Evolutionary conservation across 2,329 filamentous ascomycete genomes (phyloP).

Genomic region (Paraphaeosphaeria sporulosa): DNA sequence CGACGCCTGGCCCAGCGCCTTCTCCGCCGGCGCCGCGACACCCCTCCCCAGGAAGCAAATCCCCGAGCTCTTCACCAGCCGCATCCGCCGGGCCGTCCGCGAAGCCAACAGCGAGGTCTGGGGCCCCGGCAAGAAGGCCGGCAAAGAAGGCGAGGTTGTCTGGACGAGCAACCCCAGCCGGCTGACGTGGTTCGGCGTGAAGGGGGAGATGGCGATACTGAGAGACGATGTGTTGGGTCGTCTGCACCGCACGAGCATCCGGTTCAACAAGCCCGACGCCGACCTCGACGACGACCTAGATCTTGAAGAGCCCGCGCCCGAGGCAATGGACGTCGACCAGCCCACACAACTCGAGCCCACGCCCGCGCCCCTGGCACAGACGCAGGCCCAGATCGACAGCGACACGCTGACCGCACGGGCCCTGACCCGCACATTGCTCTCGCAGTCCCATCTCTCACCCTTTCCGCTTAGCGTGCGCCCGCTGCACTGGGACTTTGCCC

Average conservation of each 20-base stretch:
- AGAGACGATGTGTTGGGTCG: slow-evolving; percentile 85
- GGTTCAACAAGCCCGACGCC: slow-evolving; percentile 64
- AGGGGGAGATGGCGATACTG: slow-evolving; percentile 86
- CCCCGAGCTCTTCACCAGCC: slow-evolving; percentile 88
- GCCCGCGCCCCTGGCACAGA: slow-evolving; percentile 20
- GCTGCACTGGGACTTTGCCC: slow-evolving; percentile 87
- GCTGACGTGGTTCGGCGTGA: slow-evolving; percentile 83
- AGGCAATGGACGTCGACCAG: slow-evolving; percentile 57
- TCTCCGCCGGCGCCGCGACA: slow-evolving; percentile 75
- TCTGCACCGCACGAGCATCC: slow-evolving; percentile 77
- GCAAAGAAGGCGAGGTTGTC: slow-evolving; percentile 73
- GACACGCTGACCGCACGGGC: slow-evolving; percentile 68
- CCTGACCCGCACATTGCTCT: slow-evolving; percentile 88
- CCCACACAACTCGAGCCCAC: slow-evolving; percentile 20
- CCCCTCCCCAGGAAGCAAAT: slow-evolving; percentile 75
- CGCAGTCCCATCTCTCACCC: slow-evolving; percentile 87
- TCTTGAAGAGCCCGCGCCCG: slow-evolving; percentile 14
- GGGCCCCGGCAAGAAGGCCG: slow-evolving; percentile 53
- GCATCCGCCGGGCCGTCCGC: slow-evolving; percentile 81
- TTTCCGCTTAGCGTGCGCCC: slow-evolving; percentile 83
- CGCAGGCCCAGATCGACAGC: slow-evolving; percentile 30
- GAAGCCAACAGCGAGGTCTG: slow-evolving; percentile 75
- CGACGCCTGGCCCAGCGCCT: slow-evolving; percentile 93
- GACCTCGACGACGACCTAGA: slow-evolving; percentile 39
- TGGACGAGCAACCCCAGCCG: slow-evolving; percentile 91